A percentile compares a stretch with the other conserved stretches of the same genome.
These are phyloP conservation scores for Staphylotrichum tortipilum DNA, from an alignment of 495 filamentous ascomycete species.

Conservation along the genomic window DNA sequence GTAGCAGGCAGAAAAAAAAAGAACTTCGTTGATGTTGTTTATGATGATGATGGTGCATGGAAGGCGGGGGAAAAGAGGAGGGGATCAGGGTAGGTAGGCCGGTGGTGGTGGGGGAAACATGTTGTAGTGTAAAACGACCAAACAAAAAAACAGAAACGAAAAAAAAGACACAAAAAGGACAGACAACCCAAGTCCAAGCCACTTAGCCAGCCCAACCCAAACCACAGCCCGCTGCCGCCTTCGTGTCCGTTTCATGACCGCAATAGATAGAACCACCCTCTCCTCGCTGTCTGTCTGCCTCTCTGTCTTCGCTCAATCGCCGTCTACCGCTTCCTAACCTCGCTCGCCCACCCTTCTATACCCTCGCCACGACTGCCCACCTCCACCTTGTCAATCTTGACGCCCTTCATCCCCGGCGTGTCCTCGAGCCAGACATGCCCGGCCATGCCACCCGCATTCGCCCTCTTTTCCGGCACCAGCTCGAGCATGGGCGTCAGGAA, in stretches of 20 bases:
- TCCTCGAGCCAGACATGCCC: conserved; percentile 71
- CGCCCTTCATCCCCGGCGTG: conserved; percentile 76
- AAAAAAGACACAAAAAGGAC: not conserved
- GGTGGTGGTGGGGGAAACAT: no score
- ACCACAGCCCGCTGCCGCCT: no score
- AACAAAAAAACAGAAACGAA: not conserved
- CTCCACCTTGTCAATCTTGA: conserved; percentile 58
- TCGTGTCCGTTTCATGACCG: no score
- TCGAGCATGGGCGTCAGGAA: conserved; percentile 93
- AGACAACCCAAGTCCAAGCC: not conserved
- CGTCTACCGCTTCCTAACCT: conserved; percentile 73
- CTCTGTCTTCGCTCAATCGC: not conserved
- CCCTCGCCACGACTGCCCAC: conserved; percentile 83
- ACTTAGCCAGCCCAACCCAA: no score
- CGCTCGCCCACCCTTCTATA: conserved; percentile 90
- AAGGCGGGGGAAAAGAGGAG: no score
- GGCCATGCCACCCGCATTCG: conserved; percentile 94
- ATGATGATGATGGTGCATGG: no score
- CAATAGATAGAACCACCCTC: no score
- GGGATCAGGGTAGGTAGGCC: no score
- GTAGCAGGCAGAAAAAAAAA: no score
- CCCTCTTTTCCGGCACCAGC: conserved; percentile 72
- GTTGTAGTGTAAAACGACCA: not conserved
- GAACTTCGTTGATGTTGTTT: no score
- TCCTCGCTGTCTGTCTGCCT: not conserved